A percentile compares a stretch with the other conserved stretches of the same genome.
phyloP scores from a whole-genome alignment of 768 basidiomycete genomes.

The Termitomyces sp. region DNA sequence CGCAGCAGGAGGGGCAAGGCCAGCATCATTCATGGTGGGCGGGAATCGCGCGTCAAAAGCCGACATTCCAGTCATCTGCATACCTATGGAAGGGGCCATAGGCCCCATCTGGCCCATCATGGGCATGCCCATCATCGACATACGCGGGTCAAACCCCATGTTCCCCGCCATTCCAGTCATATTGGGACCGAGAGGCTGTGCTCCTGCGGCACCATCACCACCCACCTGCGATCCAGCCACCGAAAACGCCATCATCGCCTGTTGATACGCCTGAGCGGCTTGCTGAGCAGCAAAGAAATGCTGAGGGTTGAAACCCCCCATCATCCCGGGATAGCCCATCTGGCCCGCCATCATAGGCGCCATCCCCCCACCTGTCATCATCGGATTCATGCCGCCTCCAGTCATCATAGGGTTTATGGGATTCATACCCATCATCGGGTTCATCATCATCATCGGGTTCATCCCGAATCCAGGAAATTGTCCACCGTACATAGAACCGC shows the following conservation, averaged over 20 bases:
- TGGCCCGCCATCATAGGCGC: conserved; percentile 42
- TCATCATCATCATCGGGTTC: conserved; percentile 70
- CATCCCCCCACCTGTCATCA: conserved; percentile 44
- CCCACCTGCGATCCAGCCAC: conserved; percentile 66
- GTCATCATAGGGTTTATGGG: conserved; percentile 49
- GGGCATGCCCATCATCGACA: conserved; percentile 79
- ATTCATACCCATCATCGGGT: conserved; percentile 42
- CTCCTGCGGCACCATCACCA: conserved; percentile 44
- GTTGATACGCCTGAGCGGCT: conserved; percentile 83
- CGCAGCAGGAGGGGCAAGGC: conserved; percentile 30
- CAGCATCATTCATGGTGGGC: conserved; percentile 27
- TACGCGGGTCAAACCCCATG: conserved; percentile 56
- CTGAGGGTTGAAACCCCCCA: conserved; percentile 56
- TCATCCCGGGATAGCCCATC: conserved; percentile 56
- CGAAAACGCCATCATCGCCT: conserved; percentile 82
- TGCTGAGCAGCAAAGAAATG: conserved; percentile 86
- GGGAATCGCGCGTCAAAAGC: conserved; percentile 55
- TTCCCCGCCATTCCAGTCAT: conserved; percentile 41
- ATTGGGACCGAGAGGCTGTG: conserved; percentile 42
- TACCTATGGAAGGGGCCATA: conserved; percentile 30
- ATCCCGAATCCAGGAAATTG: conserved; percentile 53
- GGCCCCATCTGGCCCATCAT: conserved; percentile 41
- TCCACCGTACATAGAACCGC: conserved; percentile 65
- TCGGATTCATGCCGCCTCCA: conserved; percentile 38
- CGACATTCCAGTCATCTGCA: conserved; percentile 63